Evolutionary conservation across 2,329 filamentous ascomycete species (phyloP), one percentile per base, ranked within the genome.

Genomic region (Thermoascus crustaceus): DNA sequence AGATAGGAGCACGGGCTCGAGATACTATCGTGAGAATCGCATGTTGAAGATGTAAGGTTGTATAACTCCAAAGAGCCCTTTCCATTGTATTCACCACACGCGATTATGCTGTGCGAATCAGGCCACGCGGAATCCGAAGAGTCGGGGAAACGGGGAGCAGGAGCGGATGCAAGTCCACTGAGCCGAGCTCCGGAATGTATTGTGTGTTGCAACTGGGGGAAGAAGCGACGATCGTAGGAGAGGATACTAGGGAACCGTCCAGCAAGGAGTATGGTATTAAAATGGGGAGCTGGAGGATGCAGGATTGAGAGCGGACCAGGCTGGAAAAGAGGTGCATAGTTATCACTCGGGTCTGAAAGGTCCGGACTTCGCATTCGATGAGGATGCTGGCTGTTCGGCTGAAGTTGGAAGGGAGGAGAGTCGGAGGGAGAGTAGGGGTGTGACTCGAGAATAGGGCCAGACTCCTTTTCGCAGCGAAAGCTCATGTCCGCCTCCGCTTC

Each of bases 41-140:
- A 55, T 41, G 34, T 49, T 38, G 43, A 49, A 43, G 43, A 49
- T 35, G 43, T 55, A 47, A 64, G 44, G 41, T 53, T 42, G 57
- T 94, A 94, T n/a, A 94, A 65, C 53, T 96, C 89, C 2, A 96
- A 67, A 0, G 83, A 88, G 1, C 89, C 89, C 57, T 91, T 88
- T 20, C 82, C 85, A 48, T 91, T 93, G 64, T 95, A 95, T 54
- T 89, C 85, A 4, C 88, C 89, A 24, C 83, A 85, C 2, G 86
- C 85, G 34, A 94, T 74, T 17, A 95, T 61, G 0, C 82, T 87
- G 30, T 80, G 43, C 58, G 64, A 8, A 76, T 66, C 43, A 70
- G 70, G 37, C 74, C 71, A 35, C 68, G 58, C 7, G 1, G 51
- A 47, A 24, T 49, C 46, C 3, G 50, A 50, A 24, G 51, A 48